Evolutionary conservation across 192 early-diverging fungal genomes (phyloP).

Genomic region (Coemansia sp.): DNA sequence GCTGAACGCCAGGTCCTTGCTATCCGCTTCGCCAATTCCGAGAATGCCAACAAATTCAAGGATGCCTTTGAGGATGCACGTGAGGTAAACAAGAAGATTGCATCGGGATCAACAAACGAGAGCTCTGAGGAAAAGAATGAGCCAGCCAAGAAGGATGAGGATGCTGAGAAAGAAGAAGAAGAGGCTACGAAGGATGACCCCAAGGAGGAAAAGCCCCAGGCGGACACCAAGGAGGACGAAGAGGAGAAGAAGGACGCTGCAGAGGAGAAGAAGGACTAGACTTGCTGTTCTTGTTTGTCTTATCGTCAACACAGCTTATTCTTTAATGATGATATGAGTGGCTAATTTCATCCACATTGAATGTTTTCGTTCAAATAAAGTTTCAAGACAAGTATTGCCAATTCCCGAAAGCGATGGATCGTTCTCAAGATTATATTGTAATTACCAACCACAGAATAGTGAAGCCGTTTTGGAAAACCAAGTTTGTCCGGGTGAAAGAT

Average conservation of each 20-base stretch:
- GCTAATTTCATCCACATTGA: neutral
- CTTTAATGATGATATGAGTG: neutral
- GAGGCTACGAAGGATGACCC: neutral
- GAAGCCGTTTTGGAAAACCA: too few relatives aligned
- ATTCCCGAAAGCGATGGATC: neutral
- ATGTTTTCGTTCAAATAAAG: conserved; percentile 2
- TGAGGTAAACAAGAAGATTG: conserved; percentile 45
- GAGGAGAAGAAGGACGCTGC: conserved; percentile 14
- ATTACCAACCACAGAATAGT: too few relatives aligned
- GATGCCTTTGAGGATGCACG: conserved; percentile 77
- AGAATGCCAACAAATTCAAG: conserved; percentile 95
- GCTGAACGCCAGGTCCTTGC: conserved; percentile 82
- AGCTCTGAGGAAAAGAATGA: conserved; percentile 36
- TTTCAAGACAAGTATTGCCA: neutral
- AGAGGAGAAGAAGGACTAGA: conserved; percentile 12
- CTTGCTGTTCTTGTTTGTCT: neutral
- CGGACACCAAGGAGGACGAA: neutral
- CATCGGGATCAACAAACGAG: conserved; percentile 26
- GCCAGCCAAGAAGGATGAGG: conserved; percentile 28
- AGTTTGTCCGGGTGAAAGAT: too few relatives aligned
- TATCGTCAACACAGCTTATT: neutral
- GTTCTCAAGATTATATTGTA: too few relatives aligned
- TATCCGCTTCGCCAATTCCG: conserved; percentile 93
- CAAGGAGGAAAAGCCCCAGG: neutral
- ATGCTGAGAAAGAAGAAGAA: neutral